Conservation (phyloP, 2,329 filamentous ascomycete species). For the Hymenoscyphus albidus region DNA sequence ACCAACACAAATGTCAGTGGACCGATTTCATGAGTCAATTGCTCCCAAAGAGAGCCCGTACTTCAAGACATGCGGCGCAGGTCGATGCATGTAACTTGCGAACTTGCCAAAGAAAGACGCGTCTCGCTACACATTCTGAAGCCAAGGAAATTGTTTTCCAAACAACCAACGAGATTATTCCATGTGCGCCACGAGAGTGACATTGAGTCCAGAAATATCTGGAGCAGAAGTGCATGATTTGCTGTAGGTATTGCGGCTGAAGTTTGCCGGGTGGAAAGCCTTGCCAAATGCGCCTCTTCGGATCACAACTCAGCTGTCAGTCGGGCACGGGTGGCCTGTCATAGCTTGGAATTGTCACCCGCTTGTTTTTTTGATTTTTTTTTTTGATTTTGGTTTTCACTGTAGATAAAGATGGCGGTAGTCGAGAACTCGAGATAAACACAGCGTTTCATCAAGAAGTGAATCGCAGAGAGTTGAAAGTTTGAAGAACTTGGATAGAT, state of each 20-base stretch:
- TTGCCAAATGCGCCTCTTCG: neutral
- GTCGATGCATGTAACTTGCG: neutral
- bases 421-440: no score
- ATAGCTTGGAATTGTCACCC: neutral
- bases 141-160: conserved; percentile 2
- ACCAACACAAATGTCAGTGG: neutral
- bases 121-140: conserved; percentile 6
- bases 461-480: no score
- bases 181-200: neutral
- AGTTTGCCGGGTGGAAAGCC: neutral
- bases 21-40: neutral
- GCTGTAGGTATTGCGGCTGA: neutral
- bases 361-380: neutral
- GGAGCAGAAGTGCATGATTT: neutral
- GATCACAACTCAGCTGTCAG: neutral
- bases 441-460: no score
- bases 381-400: neutral
- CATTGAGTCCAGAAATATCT: neutral
- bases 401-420: no score
- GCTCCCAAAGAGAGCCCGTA: neutral
- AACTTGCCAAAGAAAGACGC: neutral
- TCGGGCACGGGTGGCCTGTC: neutral
- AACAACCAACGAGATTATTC: neutral
- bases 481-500: no score
- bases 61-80: neutral